Conservation (phyloP, 2,329 filamentous ascomycete genomes). For the Trichoderma hamatum region DNA sequence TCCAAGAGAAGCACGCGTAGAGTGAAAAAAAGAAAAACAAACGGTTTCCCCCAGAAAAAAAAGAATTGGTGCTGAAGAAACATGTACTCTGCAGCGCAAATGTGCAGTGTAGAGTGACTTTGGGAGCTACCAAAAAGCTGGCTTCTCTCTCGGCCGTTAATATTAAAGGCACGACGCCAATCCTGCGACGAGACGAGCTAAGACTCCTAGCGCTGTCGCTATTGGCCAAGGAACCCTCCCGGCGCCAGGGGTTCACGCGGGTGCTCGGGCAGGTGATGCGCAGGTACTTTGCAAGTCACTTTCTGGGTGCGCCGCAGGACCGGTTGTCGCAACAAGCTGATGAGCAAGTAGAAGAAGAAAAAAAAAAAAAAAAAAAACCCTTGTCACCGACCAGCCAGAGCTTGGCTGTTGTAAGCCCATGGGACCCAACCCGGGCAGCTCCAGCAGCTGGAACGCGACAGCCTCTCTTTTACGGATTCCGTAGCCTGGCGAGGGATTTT, state of each 20-base stretch:
- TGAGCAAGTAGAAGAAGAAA: no score
- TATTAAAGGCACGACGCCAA: slow-evolving; percentile 36
- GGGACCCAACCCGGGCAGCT: slow-evolving; percentile 13
- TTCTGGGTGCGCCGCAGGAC: background rate
- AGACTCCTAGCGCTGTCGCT: slow-evolving; percentile 28
- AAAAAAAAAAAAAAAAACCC: background rate
- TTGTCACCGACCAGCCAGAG: background rate
- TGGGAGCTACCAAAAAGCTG: background rate
- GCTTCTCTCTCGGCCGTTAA: slow-evolving; percentile 3
- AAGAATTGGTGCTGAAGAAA: slow-evolving; percentile 1
- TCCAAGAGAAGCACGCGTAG: background rate
- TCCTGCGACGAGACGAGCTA: slow-evolving; percentile 36
- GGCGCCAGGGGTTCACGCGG: slow-evolving; percentile 19
- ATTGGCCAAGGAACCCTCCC: slow-evolving; percentile 31
- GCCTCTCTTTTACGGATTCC: background rate
- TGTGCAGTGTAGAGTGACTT: background rate
- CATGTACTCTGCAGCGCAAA: background rate
- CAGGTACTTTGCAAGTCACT: slow-evolving; percentile 14
- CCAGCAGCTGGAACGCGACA: background rate
- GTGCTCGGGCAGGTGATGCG: background rate
- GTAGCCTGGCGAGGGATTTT: slow-evolving; percentile 11
- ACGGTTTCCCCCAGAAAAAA: background rate
- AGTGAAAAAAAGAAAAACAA: background rate
- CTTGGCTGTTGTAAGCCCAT: background rate
- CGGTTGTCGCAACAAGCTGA: no score